Evolutionary conservation across 2,329 filamentous ascomycete species (phyloP).

Genomic region (Fusarium algeriense): DNA sequence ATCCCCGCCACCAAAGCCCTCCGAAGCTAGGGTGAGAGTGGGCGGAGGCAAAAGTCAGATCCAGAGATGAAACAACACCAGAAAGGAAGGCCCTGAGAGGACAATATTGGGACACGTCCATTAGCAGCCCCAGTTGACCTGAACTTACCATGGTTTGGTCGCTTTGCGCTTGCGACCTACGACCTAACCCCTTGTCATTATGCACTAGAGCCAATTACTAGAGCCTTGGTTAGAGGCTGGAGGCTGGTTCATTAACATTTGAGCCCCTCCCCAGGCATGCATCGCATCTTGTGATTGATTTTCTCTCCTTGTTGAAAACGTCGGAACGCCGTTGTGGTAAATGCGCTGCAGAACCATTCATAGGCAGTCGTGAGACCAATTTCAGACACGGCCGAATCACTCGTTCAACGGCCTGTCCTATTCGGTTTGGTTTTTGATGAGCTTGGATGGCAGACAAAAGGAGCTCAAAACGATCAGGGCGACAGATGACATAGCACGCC

Average conservation of each 20-base stretch:
- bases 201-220: conserved; percentile 25
- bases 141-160: conserved; percentile 11
- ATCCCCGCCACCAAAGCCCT: conserved; percentile 16
- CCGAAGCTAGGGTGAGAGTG: background rate
- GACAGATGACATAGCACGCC: conserved; percentile 2
- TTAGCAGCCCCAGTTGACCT: conserved; percentile 19
- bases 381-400: conserved; percentile 28
- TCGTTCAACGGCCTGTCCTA: conserved; percentile 32
- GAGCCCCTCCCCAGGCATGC: conserved; percentile 19
- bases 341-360: background rate
- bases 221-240: background rate
- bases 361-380: conserved; percentile 5
- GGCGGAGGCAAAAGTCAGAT: conserved; percentile 10
- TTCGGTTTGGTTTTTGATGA: conserved; percentile 2
- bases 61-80: conserved; percentile 25
- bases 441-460: conserved; percentile 17
- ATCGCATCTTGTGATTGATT: conserved; percentile 7
- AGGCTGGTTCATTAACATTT: conserved; percentile 31
- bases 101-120: conserved; percentile 2
- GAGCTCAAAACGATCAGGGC: conserved; percentile 8
- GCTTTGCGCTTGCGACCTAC: conserved; percentile 14
- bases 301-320: conserved; percentile 7
- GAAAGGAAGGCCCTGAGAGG: conserved; percentile 19
- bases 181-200: conserved; percentile 26
- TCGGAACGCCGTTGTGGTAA: conserved; percentile 11